These are phyloP conservation scores for Globisporangium emineosum DNA, from an alignment of 352 stramenopile genomes.

Conservation along the genomic window DNA sequence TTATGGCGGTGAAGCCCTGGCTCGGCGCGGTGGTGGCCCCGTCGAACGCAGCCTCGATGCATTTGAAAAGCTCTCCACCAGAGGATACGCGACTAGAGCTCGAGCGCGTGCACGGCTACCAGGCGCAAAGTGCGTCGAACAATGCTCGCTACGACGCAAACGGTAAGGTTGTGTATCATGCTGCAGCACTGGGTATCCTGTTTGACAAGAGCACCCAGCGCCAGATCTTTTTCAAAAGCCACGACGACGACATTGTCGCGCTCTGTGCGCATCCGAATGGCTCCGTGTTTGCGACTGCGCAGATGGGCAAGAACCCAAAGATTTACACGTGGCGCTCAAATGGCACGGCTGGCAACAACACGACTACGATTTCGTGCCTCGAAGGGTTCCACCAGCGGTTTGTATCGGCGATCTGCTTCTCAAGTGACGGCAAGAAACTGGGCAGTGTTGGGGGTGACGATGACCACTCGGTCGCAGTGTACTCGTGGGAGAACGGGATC, in stretches of 20 bases:
- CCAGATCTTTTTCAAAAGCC: conserved; percentile 59
- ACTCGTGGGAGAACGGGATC: conserved; percentile 61
- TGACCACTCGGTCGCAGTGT: conserved; percentile 83
- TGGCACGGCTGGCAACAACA: no score
- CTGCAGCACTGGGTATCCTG: conserved; percentile 71
- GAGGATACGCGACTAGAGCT: conserved; percentile 50
- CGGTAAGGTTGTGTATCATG: conserved; percentile 72
- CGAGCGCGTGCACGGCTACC: conserved; percentile 72
- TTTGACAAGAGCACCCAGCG: conserved; percentile 43
- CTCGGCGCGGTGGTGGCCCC: conserved; percentile 77
- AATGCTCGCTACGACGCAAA: conserved; percentile 67
- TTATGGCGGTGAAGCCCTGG: conserved; percentile 90
- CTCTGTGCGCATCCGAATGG: conserved; percentile 77
- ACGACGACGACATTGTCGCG: conserved; percentile 85
- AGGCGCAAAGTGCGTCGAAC: conserved; percentile 69
- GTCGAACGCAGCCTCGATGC: conserved; percentile 36
- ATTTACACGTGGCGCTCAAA: conserved; percentile 78
- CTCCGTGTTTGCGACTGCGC: conserved; percentile 78
- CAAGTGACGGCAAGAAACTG: conserved; percentile 60
- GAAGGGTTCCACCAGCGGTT: conserved; percentile 81
- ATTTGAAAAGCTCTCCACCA: conserved; percentile 31
- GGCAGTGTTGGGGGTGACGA: conserved; percentile 76
- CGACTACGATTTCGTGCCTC: conserved; percentile 43
- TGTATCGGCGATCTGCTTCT: conserved; percentile 71
- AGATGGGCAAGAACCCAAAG: conserved; percentile 80